Evolutionary conservation across 2,329 filamentous ascomycete genomes (phyloP), one percentile per base, ranked within the genome.

Genomic region (Ophiostoma montium): DNA sequence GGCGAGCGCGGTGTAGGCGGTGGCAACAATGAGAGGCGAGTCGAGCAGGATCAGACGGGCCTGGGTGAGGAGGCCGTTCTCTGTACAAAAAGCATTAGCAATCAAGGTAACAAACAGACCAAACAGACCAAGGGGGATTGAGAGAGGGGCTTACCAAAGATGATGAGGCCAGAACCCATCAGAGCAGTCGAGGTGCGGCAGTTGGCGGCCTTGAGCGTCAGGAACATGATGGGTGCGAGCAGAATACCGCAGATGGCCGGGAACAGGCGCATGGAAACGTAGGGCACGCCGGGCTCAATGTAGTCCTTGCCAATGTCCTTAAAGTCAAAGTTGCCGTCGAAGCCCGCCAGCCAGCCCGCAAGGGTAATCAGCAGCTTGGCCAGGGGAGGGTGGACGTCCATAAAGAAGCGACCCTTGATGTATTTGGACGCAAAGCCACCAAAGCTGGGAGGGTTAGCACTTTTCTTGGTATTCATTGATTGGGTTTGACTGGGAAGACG

Each of bases 271-370:
- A 98, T 98, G 50, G 92, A 85, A 50, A 98, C 92, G 67, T 98
- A 98, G 39, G 92, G 92, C 49, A 98, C 92, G 48, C 81, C 80
- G 3, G 92, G 88, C 68, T 95, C 92, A 55, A 96, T 65, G 63
- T 98, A 98, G 66, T 98, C 92, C 70, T 96, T 95, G 66, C 92
- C 92, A 67, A 98, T 98, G 58, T 98, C 89, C 72, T 96, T 98
- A 74, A 98, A 98, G 66, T 96, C 92, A 64, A 98, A 98, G 55
- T 87, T 75, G 56, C 92, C 92, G 62, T 95, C 78, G 65, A 96
- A 98, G 48, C 92, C 92, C 59, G 89, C 92, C 55, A 95, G 68
- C 82, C 85, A 98, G 58, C 90, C 92, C 55, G 89, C 88, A 53
- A 98, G 78, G 47, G 92, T 94, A 60, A 98, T 90, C 57, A 98